Conservation (phyloP, 192 early-diverging fungal species). For the Tieghemiomyces parasiticus region DNA sequence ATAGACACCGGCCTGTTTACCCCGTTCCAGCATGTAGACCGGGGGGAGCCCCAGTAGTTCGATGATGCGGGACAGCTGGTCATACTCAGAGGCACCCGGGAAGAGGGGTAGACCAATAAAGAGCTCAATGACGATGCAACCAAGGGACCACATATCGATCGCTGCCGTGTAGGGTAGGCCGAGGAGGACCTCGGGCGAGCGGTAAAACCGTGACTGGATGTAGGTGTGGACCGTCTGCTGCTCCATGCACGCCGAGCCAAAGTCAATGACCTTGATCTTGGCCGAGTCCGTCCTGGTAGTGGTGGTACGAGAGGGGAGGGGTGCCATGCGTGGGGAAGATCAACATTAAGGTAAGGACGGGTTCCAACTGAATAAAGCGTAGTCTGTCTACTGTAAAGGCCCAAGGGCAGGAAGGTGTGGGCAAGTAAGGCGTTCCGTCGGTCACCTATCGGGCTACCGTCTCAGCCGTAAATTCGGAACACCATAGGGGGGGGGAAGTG, state of each 20-base stretch:
- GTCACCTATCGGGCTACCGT: too few relatives aligned
- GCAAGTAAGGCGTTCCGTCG: too few relatives aligned
- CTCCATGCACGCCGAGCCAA: constrained; percentile 95
- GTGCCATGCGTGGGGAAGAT: too few relatives aligned
- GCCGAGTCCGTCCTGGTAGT: constrained; percentile 85
- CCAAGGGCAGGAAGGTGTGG: too few relatives aligned
- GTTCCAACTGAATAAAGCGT: too few relatives aligned
- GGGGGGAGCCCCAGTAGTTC: constrained; percentile 85
- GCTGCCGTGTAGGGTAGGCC: constrained; percentile 82
- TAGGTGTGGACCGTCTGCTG: constrained; percentile 93
- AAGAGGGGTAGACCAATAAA: constrained; percentile 90
- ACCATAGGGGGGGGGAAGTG: too few relatives aligned
- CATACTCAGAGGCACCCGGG: constrained; percentile 91
- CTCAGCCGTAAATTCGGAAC: too few relatives aligned
- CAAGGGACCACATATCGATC: constrained; percentile 99
- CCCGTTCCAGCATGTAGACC: constrained; percentile 83
- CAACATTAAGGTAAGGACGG: too few relatives aligned
- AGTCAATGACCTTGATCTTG: constrained; percentile 95
- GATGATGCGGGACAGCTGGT: constrained; percentile 88
- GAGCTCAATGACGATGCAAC: constrained; percentile 95
- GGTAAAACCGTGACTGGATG: constrained; percentile 96
- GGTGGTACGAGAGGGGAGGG: too few relatives aligned
- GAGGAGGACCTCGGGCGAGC: constrained; percentile 88
- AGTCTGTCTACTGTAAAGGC: too few relatives aligned
- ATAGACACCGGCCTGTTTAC: constrained; percentile 71